A percentile compares a stretch with the other conserved stretches of the same genome.
Conservation (phyloP, 805 yeast genomes). For the Hanseniaspora occidentalis region DNA sequence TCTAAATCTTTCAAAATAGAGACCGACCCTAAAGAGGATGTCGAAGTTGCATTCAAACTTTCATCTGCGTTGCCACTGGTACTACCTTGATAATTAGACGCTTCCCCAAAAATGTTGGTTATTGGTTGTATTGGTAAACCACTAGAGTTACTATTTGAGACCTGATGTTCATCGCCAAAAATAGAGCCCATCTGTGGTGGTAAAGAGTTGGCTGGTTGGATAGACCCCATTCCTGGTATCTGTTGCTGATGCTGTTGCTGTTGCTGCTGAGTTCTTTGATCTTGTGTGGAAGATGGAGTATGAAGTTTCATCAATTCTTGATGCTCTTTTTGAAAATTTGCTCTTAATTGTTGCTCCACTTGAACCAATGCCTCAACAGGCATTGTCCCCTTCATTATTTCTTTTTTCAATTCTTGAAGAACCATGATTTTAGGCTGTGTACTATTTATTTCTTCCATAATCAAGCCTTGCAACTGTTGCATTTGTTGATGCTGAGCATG, state of each 20-base stretch:
- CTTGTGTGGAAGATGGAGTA: constrained; percentile 18
- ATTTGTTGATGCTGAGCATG: neutral
- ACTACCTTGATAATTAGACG: too few relatives aligned
- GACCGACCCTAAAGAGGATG: neutral
- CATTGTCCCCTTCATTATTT: constrained; percentile 23
- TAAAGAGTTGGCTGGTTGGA: constrained; percentile 9
- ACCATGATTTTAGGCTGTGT: constrained; percentile 23
- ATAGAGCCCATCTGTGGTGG: constrained; percentile 5
- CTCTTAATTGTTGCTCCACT: constrained; percentile 30
- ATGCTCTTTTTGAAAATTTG: constrained; percentile 27
- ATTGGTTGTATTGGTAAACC: neutral
- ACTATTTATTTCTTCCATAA: constrained; percentile 13
- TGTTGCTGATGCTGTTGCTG: constrained; percentile 17
- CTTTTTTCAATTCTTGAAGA: constrained; percentile 24
- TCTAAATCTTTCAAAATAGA: neutral
- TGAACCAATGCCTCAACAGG: constrained; percentile 21
- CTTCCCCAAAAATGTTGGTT: neutral
- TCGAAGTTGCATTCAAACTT: too few relatives aligned
- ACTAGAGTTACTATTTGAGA: too few relatives aligned
- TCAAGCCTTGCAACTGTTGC: neutral
- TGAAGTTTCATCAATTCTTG: constrained; percentile 22
- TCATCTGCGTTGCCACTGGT: too few relatives aligned
- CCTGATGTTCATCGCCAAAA: constrained; percentile 1
- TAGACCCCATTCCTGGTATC: constrained; percentile 12
- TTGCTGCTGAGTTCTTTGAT: constrained; percentile 17